Conservation (phyloP, 2,329 filamentous ascomycete genomes). For the Cryphonectria naterciae region DNA sequence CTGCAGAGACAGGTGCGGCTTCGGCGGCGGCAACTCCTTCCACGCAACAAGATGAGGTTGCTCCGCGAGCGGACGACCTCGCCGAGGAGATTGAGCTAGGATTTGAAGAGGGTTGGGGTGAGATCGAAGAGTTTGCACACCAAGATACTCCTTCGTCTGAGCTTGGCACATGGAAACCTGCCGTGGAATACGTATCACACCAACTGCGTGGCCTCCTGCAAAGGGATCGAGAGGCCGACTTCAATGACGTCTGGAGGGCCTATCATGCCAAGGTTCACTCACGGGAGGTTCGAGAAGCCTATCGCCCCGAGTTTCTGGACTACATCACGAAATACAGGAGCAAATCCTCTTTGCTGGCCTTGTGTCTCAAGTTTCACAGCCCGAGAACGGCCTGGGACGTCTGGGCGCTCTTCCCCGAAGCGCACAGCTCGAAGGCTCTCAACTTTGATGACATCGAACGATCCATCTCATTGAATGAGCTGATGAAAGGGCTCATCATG, state of each 20-base stretch:
- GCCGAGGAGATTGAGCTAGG: conserved; percentile 12
- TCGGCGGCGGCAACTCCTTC: background rate
- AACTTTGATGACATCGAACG: conserved; percentile 21
- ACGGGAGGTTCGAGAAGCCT: background rate
- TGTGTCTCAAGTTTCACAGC: conserved; percentile 17
- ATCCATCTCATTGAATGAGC: conserved; percentile 5
- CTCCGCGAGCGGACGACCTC: background rate
- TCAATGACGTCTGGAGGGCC: conserved; percentile 19
- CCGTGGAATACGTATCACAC: background rate
- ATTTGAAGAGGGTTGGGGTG: background rate
- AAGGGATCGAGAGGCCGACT: background rate
- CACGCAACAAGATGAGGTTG: conserved; percentile 3
- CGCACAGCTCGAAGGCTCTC: conserved; percentile 16
- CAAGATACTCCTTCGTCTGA: background rate
- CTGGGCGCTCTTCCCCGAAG: conserved; percentile 23
- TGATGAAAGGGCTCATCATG: conserved; percentile 13
- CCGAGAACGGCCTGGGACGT: conserved; percentile 18
- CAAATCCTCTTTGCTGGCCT: conserved; percentile 20
- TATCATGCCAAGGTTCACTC: conserved; percentile 10
- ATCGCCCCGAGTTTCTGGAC: conserved; percentile 21
- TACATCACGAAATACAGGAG: conserved; percentile 18
- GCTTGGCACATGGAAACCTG: background rate
- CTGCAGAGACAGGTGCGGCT: background rate
- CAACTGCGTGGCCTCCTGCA: conserved; percentile 13
- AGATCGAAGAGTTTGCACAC: background rate